Evolutionary conservation across 257 asterid species (phyloP).

Genomic region (Gynochthodes officinalis): DNA sequence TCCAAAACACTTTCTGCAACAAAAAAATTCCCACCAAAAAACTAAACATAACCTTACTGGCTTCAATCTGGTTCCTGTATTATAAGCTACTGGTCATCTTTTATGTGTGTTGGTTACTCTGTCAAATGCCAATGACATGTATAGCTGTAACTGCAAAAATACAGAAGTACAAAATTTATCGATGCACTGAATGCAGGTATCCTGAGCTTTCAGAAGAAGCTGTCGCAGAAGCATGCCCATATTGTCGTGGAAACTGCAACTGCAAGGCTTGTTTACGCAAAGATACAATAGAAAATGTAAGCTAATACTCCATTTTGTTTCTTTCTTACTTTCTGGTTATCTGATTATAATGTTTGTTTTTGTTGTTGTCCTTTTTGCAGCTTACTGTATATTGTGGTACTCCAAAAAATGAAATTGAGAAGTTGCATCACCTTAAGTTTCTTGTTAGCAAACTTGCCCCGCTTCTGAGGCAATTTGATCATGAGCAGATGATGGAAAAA

Average conservation of each 20-base stretch:
- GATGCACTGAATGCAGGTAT: constrained; percentile 40
- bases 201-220: constrained; percentile 46
- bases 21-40: too few species aligned
- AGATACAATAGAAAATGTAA: constrained; percentile 29
- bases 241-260: constrained; percentile 56
- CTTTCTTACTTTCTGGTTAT: neutral
- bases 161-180: constrained; percentile 4
- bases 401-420: constrained; percentile 27
- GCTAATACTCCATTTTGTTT: constrained; percentile 1
- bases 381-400: constrained; percentile 27
- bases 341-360: neutral
- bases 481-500: constrained; percentile 42
- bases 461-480: constrained; percentile 32
- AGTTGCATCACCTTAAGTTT: constrained; percentile 25
- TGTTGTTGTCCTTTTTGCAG: constrained; percentile 37
- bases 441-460: constrained; percentile 36
- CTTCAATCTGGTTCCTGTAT: neutral
- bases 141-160: neutral
- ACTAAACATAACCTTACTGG: neutral
- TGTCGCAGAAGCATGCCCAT: constrained; percentile 46
- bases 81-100: neutral
- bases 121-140: neutral
- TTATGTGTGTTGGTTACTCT: neutral
- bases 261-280: constrained; percentile 57
- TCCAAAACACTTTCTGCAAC: too few species aligned